Evolutionary conservation across 176 grass and related monocot genomes (phyloP), one percentile per base, ranked within the genome.

Genomic region (Rhynchospora tenuis): DNA sequence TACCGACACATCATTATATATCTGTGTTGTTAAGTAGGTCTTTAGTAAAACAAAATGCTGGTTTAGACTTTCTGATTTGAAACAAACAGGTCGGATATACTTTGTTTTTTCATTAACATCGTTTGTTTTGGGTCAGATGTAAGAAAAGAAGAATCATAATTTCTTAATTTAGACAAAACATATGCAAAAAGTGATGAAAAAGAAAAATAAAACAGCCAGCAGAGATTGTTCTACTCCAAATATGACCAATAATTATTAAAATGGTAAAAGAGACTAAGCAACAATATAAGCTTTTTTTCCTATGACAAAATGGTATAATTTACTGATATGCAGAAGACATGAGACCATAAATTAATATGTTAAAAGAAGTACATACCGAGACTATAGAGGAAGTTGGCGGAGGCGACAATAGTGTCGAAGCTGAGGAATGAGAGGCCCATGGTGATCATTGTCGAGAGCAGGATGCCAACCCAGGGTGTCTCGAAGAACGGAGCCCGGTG

Each of bases 321-420:
- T 80, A 80, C 57, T 20, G 16, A 61, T 60, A 33, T 42, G 42
- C 0, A 61, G 57, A 80, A 61, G 27, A 80, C 23, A 61, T 80
- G 28, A 78, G 14, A 4, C 51, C 26, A 33, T 6, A 29, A 10
- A 33, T 56, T 7, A 16, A 29, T 3, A 56, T 7, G 17, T 10
- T 29, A n/a, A 1, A 31, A 44, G 7, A 15, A 47, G 7, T 29
- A 51, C 44, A 50, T 67, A 82, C 94, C 92, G 0, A 97, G 90
- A 85, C 88, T 89, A 88, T 97, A 97, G 80, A 97, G 90, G 83
- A 97, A 97, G 87, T 97, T 97, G 45, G 92, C 95, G 3, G 90
- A 90, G 46, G 90, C 83, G 13, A 97, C 81, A 82, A 97, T 94
- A 87, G 68, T 89, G 47, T 94, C n/a, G 81, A 97, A 97, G 90